Conservation (phyloP, 176 grass and related monocot genomes). For the Avena atlantica region DNA sequence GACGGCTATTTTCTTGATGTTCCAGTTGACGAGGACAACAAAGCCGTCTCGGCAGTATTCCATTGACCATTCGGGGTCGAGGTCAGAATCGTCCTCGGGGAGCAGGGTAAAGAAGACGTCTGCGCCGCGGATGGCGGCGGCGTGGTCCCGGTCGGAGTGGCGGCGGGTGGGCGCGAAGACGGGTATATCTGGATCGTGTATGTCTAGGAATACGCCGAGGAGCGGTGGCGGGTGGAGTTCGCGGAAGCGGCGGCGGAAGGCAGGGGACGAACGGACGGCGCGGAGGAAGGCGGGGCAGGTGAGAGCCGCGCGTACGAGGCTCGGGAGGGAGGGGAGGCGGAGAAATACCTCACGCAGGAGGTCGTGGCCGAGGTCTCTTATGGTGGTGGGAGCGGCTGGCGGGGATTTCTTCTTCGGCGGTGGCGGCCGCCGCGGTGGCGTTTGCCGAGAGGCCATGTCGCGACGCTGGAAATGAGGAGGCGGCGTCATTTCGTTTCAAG, state of each 20-base stretch:
- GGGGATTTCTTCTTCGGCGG: background rate
- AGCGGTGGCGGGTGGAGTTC: background rate
- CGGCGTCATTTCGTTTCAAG: background rate
- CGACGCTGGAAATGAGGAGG: background rate
- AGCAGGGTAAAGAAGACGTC: background rate
- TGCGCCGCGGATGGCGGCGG: background rate
- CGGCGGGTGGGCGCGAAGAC: background rate
- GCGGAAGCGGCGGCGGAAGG: background rate
- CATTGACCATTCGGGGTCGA: too few species aligned
- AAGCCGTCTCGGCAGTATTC: too few species aligned
- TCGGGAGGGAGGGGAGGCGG: background rate
- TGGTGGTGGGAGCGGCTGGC: background rate
- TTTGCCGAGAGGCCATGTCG: background rate
- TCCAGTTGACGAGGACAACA: too few species aligned
- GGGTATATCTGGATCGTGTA: background rate
- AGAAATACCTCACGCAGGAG: background rate
- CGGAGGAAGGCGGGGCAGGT: background rate
- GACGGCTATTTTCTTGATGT: too few species aligned
- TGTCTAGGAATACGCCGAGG: background rate
- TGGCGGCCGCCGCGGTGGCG: background rate
- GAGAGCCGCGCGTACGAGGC: slow-evolving; percentile 4
- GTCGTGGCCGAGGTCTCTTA: background rate
- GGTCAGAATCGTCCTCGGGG: background rate
- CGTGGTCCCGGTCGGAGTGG: background rate
- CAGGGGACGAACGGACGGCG: background rate